Evolutionary conservation across 2,329 filamentous ascomycete genomes (phyloP), one percentile per base, ranked within the genome.

Genomic region (Cadophora sp.): DNA sequence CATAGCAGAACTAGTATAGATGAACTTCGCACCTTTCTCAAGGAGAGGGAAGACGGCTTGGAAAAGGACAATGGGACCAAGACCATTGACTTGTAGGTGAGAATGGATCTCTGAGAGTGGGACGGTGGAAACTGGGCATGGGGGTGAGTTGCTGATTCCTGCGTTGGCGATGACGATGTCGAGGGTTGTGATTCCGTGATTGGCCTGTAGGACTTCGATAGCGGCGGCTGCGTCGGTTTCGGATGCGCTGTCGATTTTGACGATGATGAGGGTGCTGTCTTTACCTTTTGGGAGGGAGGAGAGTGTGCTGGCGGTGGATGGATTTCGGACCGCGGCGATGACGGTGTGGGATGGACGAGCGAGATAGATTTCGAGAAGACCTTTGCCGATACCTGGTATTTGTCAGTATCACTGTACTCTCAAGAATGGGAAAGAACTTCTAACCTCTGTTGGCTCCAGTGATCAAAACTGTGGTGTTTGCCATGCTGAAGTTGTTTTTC

Each of bases 101-200:
- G 74, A 20, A 2, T 48, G 58, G 18, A 60, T 48, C 6, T 2
- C n/a, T 6, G 41, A 2, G 2, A 60, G 22, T 0, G 58, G 41
- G 24, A 60, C 41, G 24, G 58, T n/a, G 13, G 58, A 18, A 0
- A 60, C 58, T 9, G 58, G 36, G 39, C 9, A 27, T 1, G 58
- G 43, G 4, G 24, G 14, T 3, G 39, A 11, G n/a, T 48, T 18
- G 18, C 72, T 71, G 16, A 83, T 79, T n/a, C 79, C 84, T 0
- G 84, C 83, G 71, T 87, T 87, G 43, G 83, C 82, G 59, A 87
- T 81, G 3, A 87, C 79, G 11, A 84, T 72, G 68, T 87, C 84
- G 2, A 87, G 67, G 36, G 78, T 72, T 7, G 75, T 70, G 68
- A 86, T 81, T 4, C 76, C 76, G 61, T 72, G 62, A 14, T 78